Evolutionary conservation across 441 rosid species (phyloP), one percentile per base, ranked within the genome.

Genomic region (Erysimum cheiri): DNA sequence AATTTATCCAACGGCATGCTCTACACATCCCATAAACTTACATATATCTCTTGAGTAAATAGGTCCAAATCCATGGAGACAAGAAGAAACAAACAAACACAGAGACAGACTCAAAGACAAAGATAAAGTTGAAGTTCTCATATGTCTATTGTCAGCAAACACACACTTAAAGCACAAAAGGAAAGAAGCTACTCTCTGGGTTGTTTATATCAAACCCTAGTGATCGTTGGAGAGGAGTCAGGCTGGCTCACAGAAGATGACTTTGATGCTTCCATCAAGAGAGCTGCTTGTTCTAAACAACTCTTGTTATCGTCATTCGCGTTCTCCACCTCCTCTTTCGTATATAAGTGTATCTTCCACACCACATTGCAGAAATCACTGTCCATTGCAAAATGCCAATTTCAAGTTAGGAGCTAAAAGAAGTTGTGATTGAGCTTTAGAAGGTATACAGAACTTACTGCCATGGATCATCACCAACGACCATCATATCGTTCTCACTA

Each of bases 391-490:
- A 24, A 61, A 33, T 26, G 8, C 14, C 41, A 52, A 24, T 17
- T 41, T 36, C 32, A 46, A 39, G 69, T 56, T 12, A 19, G 14
- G 28, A 33, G n/a, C 39, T 10, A 55, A 22, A 22, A 61, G n/a
- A 60, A 29, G 44, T 61, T 14, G 6, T 50, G 26, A 35, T 5
- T 33, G 59, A 64, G 36, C 44, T 55, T 64, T 64, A 70, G 57
- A 64, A 57, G 73, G n/a, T 26, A 56, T 17, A 28, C 47, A 32
- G 69, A 28, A 83, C 97, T 84, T 86, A 94, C 99, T 79, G 96
- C 99, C 98, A 94, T 17, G 98, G 95, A 48, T 90, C 96, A 73
- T 94, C 97, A 0, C 99, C 98, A 28, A 92, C 93, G 6, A 88
- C 97, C 99, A 92, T 92, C 69, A 88, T 84, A 81, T 94, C 97